phyloP scores from a whole-genome alignment of 1,139 yeast genomes.

The Sugiyamaella japonica region DNA sequence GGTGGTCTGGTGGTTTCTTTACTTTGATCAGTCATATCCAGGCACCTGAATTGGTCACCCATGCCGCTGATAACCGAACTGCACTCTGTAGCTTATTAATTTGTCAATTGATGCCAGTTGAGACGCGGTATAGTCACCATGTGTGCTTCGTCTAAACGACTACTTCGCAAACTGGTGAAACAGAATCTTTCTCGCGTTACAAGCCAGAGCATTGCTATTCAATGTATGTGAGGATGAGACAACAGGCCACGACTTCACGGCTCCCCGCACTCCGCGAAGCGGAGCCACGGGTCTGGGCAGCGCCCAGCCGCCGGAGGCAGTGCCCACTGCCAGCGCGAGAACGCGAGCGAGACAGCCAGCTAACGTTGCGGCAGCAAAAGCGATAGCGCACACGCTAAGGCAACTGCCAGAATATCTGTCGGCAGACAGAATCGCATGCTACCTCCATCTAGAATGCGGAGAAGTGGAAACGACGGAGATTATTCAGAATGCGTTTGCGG shows the following conservation, averaged over 20 bases:
- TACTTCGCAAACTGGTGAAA: constrained; percentile 16
- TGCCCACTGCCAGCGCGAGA: too few relatives aligned
- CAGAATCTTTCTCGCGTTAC: not conserved
- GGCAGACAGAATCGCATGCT: constrained; percentile 58
- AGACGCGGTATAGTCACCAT: too few relatives aligned
- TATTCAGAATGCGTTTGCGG: constrained; percentile 50
- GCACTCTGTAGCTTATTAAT: not conserved
- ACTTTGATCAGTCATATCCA: not conserved
- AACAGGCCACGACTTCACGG: too few relatives aligned
- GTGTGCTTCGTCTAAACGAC: constrained; percentile 13
- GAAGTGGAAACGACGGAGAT: constrained; percentile 60
- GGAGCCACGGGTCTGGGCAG: too few relatives aligned
- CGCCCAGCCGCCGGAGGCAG: too few relatives aligned
- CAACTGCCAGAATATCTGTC: constrained; percentile 44
- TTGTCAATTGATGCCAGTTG: too few relatives aligned
- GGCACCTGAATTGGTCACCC: not conserved
- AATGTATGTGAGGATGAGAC: constrained; percentile 17
- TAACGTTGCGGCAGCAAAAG: constrained; percentile 29
- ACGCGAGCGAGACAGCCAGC: too few relatives aligned
- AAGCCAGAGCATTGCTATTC: constrained; percentile 8
- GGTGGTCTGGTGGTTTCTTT: too few relatives aligned
- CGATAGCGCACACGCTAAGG: constrained; percentile 40
- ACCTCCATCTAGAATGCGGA: constrained; percentile 63
- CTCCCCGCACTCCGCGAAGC: too few relatives aligned
- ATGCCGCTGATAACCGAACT: constrained; percentile 3